Base-by-base conservation (phyloP, 352 stramenopile species). In the Phytopythium litorale region DNA sequence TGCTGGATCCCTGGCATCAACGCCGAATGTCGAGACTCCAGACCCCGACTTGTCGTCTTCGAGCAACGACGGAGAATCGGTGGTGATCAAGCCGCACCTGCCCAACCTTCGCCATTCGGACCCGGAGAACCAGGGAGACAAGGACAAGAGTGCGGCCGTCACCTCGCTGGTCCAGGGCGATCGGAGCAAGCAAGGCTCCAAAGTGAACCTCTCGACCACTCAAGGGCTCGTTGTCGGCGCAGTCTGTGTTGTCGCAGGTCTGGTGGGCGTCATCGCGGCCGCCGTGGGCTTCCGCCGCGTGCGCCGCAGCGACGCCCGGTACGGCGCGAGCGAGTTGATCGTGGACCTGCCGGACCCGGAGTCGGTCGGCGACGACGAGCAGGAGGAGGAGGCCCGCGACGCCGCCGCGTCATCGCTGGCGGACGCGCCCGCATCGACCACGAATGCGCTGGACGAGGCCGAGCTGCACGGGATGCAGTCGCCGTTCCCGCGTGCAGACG, bases 261-360 rank as follows among this genome's bases (percentile, higher is more conserved):
- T 69, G 37, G n/a, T 74, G 18, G 63, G 54, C 25, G 49, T 70
- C 18, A 60, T 58, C 6, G 70, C 54, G 6, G 66, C 67, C 37
- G 38, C 72, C 30, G 49, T 77, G 30, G 66, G 70, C 28, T 54
- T 73, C 45, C 55, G 62, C 19, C 60, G 67, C 7, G 58, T 72
- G 61, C 67, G 68, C 37, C 57, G 68, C n/a, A 76, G 69, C 59
- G 62, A 76, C 55, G 62, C 69, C 1, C 60, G 53, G 42, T 72
- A 73, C 49, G 60, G 66, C 12, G 59, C 60, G 16, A 60, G 72
- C 9, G 70, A 76, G 59, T 50, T 78, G 43, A 64, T 46, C 7
- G 68, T 68, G 5, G 64, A 78, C 50, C 59, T 75, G 56, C 70
- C 70, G 19, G 60, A 70, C 25, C 66, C 67, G 9, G 63, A 60